Evolutionary conservation across 257 asterid species (phyloP).

Genomic region (Capsicum rhomboideum): DNA sequence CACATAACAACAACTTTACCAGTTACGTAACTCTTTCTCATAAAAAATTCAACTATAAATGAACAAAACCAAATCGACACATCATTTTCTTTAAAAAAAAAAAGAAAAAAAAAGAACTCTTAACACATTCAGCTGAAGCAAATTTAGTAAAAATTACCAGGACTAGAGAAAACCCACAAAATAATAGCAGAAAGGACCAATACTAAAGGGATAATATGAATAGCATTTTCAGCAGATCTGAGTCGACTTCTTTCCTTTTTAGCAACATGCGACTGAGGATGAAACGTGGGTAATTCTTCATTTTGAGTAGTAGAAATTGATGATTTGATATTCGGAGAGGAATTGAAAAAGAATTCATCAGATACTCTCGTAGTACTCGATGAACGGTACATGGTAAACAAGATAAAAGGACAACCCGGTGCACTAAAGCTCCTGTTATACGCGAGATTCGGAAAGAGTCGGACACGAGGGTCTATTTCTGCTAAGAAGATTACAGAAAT

Average conservation of each 20-base stretch:
- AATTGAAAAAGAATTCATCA: conserved; percentile 47
- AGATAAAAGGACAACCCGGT: too few species aligned
- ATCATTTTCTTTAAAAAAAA: background rate
- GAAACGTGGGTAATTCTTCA: conserved; percentile 37
- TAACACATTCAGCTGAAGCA: background rate
- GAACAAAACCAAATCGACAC: background rate
- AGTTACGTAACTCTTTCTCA: background rate
- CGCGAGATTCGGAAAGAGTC: too few species aligned
- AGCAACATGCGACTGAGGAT: conserved; percentile 43
- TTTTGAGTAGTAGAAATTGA: background rate
- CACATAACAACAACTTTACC: too few species aligned
- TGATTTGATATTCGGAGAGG: conserved; percentile 14
- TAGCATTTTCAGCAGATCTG: conserved; percentile 66
- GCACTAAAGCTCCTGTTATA: too few species aligned
- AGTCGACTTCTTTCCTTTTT: conserved; percentile 51
- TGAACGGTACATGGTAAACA: conserved; percentile 39
- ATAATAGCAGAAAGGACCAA: conserved; percentile 48
- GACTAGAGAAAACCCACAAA: conserved; percentile 59
- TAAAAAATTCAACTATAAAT: background rate
- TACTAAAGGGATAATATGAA: conserved; percentile 62
- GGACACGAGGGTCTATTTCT: too few species aligned
- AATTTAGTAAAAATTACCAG: conserved; percentile 26
- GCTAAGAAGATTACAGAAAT: background rate
- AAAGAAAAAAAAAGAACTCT: background rate
- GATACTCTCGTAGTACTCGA: conserved; percentile 56